A percentile compares a stretch with the other conserved stretches of the same genome.
phyloP scores from a whole-genome alignment of 1,139 yeast genomes.

The Candida dubliniensis region DNA sequence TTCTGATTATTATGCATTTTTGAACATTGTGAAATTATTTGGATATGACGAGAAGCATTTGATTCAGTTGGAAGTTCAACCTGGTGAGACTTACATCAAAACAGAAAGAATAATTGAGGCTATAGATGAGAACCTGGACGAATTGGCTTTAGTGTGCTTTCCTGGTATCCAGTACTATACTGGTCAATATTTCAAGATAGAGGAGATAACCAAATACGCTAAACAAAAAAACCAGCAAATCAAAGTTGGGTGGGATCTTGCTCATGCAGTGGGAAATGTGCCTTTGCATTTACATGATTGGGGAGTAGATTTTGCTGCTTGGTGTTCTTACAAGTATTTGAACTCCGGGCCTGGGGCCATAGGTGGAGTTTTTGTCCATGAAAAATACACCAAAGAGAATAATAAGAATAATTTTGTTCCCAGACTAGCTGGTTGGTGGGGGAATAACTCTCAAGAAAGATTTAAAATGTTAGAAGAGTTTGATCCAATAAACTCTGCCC shows the following conservation, averaged over 20 bases:
- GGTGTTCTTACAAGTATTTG: slow-evolving; percentile 91
- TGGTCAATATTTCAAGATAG: slow-evolving; percentile 82
- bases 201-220: slow-evolving; percentile 60
- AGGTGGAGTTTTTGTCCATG: slow-evolving; percentile 79
- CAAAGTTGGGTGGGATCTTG: slow-evolving; percentile 91
- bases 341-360: slow-evolving; percentile 93
- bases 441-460: slow-evolving; percentile 66
- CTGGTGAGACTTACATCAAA: slow-evolving; percentile 54
- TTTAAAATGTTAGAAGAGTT: slow-evolving; percentile 80
- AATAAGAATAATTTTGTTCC: slow-evolving; percentile 45
- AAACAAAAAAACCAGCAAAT: slow-evolving; percentile 38
- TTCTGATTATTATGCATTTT: slow-evolving; percentile 84
- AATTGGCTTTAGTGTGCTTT: slow-evolving; percentile 71
- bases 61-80: slow-evolving; percentile 60
- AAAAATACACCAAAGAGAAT: slow-evolving; percentile 40
- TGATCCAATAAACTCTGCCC: slow-evolving; percentile 78
- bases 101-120: slow-evolving; percentile 62
- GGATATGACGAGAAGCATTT: slow-evolving; percentile 61
- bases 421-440: slow-evolving; percentile 98
- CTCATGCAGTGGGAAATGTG: slow-evolving; percentile 92
- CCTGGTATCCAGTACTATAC: slow-evolving; percentile 93
- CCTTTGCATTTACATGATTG: slow-evolving; percentile 76
- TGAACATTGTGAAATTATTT: slow-evolving; percentile 66
- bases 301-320: slow-evolving; percentile 89
- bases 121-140: slow-evolving; percentile 60